Evolutionary conservation across 2,329 filamentous ascomycete species (phyloP), one percentile per base, ranked within the genome.

Genomic region (Colletotrichum nymphaeae): DNA sequence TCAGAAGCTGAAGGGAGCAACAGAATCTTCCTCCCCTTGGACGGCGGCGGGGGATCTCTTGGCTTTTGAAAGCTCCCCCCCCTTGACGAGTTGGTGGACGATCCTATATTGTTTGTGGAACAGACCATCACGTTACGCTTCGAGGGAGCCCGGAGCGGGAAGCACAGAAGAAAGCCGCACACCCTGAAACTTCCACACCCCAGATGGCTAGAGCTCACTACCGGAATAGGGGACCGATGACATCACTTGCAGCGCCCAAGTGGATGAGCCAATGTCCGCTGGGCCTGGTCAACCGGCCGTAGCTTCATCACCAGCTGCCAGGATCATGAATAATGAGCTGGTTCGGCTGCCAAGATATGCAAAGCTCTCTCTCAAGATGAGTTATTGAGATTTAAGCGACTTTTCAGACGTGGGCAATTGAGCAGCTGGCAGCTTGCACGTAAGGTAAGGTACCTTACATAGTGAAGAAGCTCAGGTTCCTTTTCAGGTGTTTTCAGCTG

Each of bases 141-240:
- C 16, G 37, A 42, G 37, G 37, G 14, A 42, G 37, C 37, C 37
- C 37, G 57, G 32, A 35, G 32, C 30, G 32, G 32, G 19, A 49
- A 69, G 69, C 58, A 70, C 32, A 60, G 55, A 62, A 59, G 22
- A 70, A 70, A 52, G 22, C 37, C 32, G 55, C 6, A 30, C n/a
- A 30, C 66, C 70, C 60, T 70, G 70, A 73, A 70, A 60, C 70
- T 6, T 26, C 32, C 60, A 42, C 37, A 16, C 16, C 37, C 37
- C 37, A 19, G 37, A 19, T 8, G 37, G 37, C 37, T 42, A 35
- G 30, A 70, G 67, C 56, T 65, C 32, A 59, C 28, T 73, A 30
- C 69, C 70, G 70, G 60, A 73, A 70, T 70, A 73, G 70, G 70
- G 67, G 67, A 73, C 66, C 60, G 32, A 70, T 73, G 70, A 73